phyloP scores from a whole-genome alignment of 768 basidiomycete genomes.

The Lactarius akahatsu region DNA sequence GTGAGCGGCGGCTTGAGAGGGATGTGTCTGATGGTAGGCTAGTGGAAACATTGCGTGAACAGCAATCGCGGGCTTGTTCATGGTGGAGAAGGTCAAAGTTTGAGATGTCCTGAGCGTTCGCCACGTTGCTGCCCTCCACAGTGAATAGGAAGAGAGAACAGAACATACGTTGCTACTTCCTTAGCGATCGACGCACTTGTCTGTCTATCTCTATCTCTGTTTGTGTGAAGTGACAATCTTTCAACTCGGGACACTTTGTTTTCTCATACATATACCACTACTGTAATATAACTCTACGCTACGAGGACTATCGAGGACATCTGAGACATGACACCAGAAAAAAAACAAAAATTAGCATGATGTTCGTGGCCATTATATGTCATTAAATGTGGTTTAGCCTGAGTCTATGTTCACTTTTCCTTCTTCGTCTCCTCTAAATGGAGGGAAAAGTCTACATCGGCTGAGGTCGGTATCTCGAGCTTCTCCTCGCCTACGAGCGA shows the following conservation, averaged over 20 bases:
- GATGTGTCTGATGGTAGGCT: background rate
- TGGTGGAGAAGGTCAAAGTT: background rate
- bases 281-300: conserved; percentile 5
- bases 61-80: conserved; percentile 3
- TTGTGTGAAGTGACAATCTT: background rate
- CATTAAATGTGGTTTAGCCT: background rate
- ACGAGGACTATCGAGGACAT: conserved; percentile 6
- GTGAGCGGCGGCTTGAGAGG: background rate
- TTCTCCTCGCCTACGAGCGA: conserved; percentile 10
- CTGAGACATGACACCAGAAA: background rate
- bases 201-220: no score
- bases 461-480: background rate
- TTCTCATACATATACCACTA: conserved; percentile 5
- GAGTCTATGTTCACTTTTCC: conserved; percentile 13
- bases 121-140: background rate
- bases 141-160: no score
- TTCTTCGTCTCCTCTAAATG: conserved; percentile 12
- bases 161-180: no score
- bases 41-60: conserved; percentile 11
- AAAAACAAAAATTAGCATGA: conserved; percentile 8
- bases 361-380: conserved; percentile 8
- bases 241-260: background rate
- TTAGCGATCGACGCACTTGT: no score
- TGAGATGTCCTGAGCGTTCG: background rate
- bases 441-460: background rate